Percentiles rank a stretch among this genome's conserved stretches.
Conservation (phyloP, 2,329 filamentous ascomycete species). For the Alternaria sp. region DNA sequence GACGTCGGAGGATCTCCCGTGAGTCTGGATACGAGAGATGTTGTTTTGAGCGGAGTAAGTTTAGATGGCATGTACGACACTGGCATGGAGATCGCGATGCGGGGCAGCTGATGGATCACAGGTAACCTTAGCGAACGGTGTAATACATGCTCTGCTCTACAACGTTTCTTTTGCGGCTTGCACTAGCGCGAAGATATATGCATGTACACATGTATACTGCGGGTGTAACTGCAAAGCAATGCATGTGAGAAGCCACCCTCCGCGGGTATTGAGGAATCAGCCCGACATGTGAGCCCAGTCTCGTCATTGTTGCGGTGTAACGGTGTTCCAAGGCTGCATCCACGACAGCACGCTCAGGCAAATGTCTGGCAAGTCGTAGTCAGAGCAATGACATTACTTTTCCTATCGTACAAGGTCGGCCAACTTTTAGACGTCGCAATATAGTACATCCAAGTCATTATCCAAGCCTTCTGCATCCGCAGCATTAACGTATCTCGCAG, state of each 20-base stretch:
- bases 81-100: background rate
- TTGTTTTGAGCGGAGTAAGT: background rate
- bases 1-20: background rate
- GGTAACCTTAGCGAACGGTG: background rate
- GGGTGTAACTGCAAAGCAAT: background rate
- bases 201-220: background rate
- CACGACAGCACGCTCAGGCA: background rate
- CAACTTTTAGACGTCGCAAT: slow-evolving; percentile 19
- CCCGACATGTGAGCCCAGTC: background rate
- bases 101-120: background rate
- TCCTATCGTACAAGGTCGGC: slow-evolving; percentile 25
- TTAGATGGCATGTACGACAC: background rate
- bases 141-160: background rate
- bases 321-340: background rate
- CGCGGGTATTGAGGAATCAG: background rate
- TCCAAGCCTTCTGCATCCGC: background rate
- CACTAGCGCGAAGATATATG: background rate
- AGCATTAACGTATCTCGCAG: background rate
- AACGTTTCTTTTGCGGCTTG: background rate
- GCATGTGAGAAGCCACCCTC: background rate
- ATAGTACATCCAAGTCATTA: slow-evolving; percentile 20
- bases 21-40: background rate
- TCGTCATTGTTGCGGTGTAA: slow-evolving; percentile 1
- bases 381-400: slow-evolving; percentile 10
- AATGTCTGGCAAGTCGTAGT: background rate